A percentile compares a stretch with the other conserved stretches of the same genome.
These are phyloP conservation scores for Solanum neorickii DNA, from an alignment of 257 asterid species.

Conservation along the genomic window DNA sequence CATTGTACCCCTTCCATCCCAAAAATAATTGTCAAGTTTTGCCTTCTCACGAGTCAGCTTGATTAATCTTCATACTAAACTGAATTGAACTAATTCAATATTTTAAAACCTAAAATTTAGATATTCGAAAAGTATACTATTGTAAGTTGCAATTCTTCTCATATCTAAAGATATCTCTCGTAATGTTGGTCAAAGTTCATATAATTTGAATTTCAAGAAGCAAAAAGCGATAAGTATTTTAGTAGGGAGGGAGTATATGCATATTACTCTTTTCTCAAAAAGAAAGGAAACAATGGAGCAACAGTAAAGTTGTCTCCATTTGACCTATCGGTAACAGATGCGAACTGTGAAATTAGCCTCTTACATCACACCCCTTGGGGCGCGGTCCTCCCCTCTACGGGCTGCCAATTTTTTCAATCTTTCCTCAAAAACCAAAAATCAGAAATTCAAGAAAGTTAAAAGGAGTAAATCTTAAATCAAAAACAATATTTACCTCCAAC, in stretches of 20 bases:
- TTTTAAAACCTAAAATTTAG: neutral
- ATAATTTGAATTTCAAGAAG: neutral
- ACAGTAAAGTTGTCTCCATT: neutral
- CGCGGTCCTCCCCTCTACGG: neutral
- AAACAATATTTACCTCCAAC: conserved; percentile 56
- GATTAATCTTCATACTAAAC: neutral
- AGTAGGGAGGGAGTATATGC: neutral
- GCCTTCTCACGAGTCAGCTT: neutral
- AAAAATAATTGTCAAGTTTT: neutral
- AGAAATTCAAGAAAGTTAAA: neutral
- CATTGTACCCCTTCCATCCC: neutral
- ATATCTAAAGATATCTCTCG: neutral
- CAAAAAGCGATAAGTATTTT: neutral
- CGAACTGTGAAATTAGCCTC: neutral
- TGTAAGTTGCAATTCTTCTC: neutral
- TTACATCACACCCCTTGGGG: neutral
- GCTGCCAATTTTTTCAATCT: neutral
- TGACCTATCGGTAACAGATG: neutral
- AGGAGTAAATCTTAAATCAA: neutral
- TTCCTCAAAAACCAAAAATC: neutral
- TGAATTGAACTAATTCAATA: neutral
- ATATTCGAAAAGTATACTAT: neutral
- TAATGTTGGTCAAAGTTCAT: neutral
- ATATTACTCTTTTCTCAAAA: neutral
- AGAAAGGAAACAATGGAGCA: neutral